Conservation (phyloP, 2,329 filamentous ascomycete species). For the Penicillium brevicompactum region DNA sequence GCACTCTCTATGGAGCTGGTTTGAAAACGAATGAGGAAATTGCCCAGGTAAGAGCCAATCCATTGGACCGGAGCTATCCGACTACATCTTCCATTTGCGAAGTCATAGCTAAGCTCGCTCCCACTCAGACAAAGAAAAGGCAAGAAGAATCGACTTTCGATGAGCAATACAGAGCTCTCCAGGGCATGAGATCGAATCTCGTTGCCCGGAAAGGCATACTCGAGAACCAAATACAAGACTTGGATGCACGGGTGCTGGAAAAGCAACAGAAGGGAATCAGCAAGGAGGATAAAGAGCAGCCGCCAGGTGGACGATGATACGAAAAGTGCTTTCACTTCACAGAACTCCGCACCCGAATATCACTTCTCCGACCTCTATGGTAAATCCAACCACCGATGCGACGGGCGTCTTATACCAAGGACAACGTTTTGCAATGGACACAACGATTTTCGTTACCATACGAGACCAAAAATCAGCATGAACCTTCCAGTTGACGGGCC, state of each 20-base stretch:
- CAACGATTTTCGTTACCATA: too few species aligned
- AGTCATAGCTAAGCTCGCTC: background rate
- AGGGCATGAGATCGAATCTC: slow-evolving; percentile 53
- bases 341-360: background rate
- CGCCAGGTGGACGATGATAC: slow-evolving; percentile 18
- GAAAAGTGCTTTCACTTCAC: background rate
- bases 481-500: too few species aligned
- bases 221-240: slow-evolving; percentile 58
- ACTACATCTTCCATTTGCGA: background rate
- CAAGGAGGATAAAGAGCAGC: slow-evolving; percentile 29
- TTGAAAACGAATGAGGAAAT: slow-evolving; percentile 57
- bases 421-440: too few species aligned
- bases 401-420: too few species aligned
- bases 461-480: too few species aligned
- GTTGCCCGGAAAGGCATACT: slow-evolving; percentile 55
- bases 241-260: slow-evolving; percentile 47
- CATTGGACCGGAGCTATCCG: background rate
- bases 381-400: too few species aligned
- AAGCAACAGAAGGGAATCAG: slow-evolving; percentile 40
- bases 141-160: slow-evolving; percentile 53
- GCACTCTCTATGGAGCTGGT: slow-evolving; percentile 62
- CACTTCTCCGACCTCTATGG: background rate
- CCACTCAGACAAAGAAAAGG: slow-evolving; percentile 48
- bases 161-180: slow-evolving; percentile 59
- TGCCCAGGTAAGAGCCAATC: slow-evolving; percentile 48